Percentiles rank a stretch among this genome's conserved stretches.
These are phyloP conservation scores for Fraxinus greggii DNA, from an alignment of 305 asterid species.

Conservation along the genomic window DNA sequence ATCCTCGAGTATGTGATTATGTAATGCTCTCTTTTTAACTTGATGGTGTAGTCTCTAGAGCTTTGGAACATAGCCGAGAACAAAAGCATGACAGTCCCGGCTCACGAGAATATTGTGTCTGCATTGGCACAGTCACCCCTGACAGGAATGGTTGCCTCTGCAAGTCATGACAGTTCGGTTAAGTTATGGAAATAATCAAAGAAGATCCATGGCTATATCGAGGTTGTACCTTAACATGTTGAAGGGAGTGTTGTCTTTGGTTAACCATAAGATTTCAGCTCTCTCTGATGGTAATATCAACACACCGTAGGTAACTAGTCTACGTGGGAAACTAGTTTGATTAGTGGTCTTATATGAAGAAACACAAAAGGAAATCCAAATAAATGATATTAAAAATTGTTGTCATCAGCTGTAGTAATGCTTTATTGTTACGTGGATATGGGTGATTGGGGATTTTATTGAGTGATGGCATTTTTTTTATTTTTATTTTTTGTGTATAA, in stretches of 20 bases:
- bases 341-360: neutral
- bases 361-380: neutral
- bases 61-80: conserved; percentile 89
- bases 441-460: neutral
- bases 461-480: neutral
- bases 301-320: neutral
- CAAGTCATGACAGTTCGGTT: conserved; percentile 91
- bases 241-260: neutral
- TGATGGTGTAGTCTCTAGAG: conserved; percentile 66
- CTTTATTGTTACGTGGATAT: neutral
- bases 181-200: conserved; percentile 78
- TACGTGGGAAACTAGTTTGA: neutral
- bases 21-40: neutral
- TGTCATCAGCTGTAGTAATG: neutral
- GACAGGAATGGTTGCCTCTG: conserved; percentile 90
- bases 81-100: conserved; percentile 83
- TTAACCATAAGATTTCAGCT: neutral
- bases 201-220: neutral
- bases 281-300: neutral
- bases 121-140: conserved; percentile 85
- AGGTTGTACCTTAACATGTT: neutral
- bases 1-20: neutral
- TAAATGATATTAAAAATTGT: neutral
- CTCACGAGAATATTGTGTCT: conserved; percentile 76
- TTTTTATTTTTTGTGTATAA: neutral